Conservation (phyloP, 345 rosid species). For the Eucalyptus marginata region DNA sequence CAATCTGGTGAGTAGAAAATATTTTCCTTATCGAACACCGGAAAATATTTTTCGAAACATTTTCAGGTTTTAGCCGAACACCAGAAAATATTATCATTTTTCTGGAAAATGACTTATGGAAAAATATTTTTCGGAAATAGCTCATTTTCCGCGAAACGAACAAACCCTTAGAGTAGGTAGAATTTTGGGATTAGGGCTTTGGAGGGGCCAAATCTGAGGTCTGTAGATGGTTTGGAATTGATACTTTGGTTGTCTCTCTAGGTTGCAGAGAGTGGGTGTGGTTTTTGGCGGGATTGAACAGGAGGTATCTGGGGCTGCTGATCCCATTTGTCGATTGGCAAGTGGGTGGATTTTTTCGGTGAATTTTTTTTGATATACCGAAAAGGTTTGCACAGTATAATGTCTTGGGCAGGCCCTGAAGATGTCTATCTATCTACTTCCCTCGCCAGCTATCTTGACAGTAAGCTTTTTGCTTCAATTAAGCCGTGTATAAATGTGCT, state of each 20-base stretch:
- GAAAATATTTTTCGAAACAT: too few species aligned
- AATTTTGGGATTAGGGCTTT: neutral
- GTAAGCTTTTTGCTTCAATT: constrained; percentile 13
- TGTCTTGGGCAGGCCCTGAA: constrained; percentile 85
- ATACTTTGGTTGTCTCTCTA: neutral
- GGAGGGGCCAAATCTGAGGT: neutral
- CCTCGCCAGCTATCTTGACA: constrained; percentile 82
- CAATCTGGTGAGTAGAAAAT: too few species aligned
- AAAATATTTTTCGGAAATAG: too few species aligned
- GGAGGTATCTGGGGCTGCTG: constrained; percentile 10
- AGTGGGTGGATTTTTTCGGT: constrained; percentile 13
- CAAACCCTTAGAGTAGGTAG: neutral
- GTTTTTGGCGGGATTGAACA: neutral
- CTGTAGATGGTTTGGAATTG: neutral
- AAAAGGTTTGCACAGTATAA: constrained; percentile 18
- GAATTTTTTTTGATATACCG: constrained; percentile 17
- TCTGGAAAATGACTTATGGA: too few species aligned
- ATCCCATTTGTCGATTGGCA: constrained; percentile 18
- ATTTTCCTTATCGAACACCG: too few species aligned
- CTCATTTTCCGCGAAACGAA: too few species aligned
- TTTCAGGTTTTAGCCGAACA: too few species aligned
- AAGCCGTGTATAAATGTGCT: neutral
- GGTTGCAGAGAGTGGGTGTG: neutral
- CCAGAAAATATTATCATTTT: too few species aligned
- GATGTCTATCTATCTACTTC: constrained; percentile 63